Percentiles rank a stretch among this genome's conserved stretches.
phyloP scores from a whole-genome alignment of 2,329 filamentous ascomycete genomes.

The Clonostachys chloroleuca region DNA sequence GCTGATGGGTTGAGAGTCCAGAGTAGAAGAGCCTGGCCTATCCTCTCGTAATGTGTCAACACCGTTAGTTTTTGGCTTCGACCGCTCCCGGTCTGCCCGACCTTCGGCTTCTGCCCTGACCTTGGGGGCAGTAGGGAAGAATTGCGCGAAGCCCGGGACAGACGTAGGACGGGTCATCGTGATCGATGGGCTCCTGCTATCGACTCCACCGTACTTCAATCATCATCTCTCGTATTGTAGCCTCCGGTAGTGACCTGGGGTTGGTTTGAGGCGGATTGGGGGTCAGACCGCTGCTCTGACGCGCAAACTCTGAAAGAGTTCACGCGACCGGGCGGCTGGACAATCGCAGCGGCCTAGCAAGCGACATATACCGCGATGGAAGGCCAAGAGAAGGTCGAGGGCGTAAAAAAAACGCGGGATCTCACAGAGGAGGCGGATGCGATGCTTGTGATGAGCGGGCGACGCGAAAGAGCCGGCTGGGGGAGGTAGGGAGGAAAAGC shows the following conservation, averaged over 20 bases:
- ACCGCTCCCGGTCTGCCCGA: conserved; percentile 24
- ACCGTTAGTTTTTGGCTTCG: conserved; percentile 14
- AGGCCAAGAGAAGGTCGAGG: not conserved
- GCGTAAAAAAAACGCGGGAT: not conserved
- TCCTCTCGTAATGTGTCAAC: conserved; percentile 13
- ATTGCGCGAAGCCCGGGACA: conserved; percentile 77
- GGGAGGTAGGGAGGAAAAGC: too few species aligned
- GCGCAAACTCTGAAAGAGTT: conserved; percentile 16
- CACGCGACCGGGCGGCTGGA: conserved; percentile 31
- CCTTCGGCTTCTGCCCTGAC: conserved; percentile 43
- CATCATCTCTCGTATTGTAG: conserved; percentile 44
- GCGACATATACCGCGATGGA: not conserved
- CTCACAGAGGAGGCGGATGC: not conserved
- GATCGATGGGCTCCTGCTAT: conserved; percentile 42
- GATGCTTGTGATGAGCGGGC: not conserved
- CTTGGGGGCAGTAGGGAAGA: conserved; percentile 76
- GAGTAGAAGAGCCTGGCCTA: conserved; percentile 3
- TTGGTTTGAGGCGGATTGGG: conserved; percentile 3
- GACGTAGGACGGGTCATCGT: conserved; percentile 76
- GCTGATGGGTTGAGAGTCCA: conserved; percentile 13
- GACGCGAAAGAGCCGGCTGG: too few species aligned
- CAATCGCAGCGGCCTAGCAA: conserved; percentile 13
- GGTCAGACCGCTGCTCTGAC: conserved; percentile 3
- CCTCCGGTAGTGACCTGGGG: not conserved
- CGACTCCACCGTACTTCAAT: conserved; percentile 46